Evolutionary conservation across 352 stramenopile species (phyloP), one percentile per base, ranked within the genome.

Genomic region (Hyaloperonospora brassicae): DNA sequence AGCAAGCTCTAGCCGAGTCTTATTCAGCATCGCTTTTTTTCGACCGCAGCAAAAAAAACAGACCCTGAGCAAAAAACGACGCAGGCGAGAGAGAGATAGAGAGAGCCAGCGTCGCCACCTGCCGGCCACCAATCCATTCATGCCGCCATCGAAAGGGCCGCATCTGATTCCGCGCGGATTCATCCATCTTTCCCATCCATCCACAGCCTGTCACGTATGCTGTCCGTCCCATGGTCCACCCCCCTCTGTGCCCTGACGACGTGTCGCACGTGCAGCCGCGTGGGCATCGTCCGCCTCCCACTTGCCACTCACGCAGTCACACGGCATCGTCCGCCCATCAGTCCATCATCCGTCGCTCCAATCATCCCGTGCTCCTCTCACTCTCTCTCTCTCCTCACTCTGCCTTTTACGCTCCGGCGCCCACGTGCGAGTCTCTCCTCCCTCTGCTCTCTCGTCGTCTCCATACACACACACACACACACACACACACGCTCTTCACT

Each of bases 361-460:
- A 40, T 47, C 22, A 5, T 11, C 39, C 21, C n/a, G n/a, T 17
- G 8, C 39, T 5, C 36, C 13, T 23, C 6, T 21, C 2, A 13
- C 12, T 17, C 41, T 14, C 21, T 30, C n/a, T 8, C 7, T 12
- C 27, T 50, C 55, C 22, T 34, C 60, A 72, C 54, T 72, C 64
- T 53, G 43, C 50, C 62, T 68, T 66, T 70, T 62, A 50, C 57
- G 48, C 8, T 8, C 59, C 52, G 57, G 48, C 7, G 10, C 55
- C 50, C 52, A 25, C 39, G 47, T 59, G 8, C 43, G 59, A 38
- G 49, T 54, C 21, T 35, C 4, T 23, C 17, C 2, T 6, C 12
- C 42, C 21, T 52, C 44, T 21, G 44, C 12, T 4, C 22, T 22
- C 5, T 21, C 42, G 59, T 44, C 57, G 62, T 34, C 27, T 8